Evolutionary conservation across 495 filamentous ascomycete genomes (phyloP).

Genomic region (Neurospora pannonica): DNA sequence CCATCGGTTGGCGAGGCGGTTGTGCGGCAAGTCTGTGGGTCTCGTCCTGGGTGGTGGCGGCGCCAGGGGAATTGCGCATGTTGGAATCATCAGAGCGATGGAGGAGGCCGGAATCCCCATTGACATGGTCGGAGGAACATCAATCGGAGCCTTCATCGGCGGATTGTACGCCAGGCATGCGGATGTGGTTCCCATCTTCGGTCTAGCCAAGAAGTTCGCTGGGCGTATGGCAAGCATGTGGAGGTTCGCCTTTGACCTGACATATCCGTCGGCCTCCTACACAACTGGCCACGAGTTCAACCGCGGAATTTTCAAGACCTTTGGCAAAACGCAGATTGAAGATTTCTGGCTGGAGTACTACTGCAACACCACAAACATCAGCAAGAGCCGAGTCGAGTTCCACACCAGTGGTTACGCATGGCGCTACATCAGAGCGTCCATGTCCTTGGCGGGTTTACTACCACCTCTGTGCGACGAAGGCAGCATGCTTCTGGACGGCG

Average conservation of each 20-base stretch:
- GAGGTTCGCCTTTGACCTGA: conserved; percentile 91
- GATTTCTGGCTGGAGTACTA: conserved; percentile 99
- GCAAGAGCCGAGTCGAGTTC: conserved; percentile 76
- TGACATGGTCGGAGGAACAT: conserved; percentile 92
- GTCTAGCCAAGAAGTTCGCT: conserved; percentile 91
- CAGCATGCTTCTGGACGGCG: conserved; percentile 89
- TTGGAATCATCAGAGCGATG: conserved; percentile 88
- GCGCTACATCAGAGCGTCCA: conserved; percentile 91
- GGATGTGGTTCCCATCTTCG: conserved; percentile 94
- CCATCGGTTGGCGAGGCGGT: conserved; percentile 78
- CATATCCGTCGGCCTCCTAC: conserved; percentile 90
- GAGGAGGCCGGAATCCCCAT: conserved; percentile 96
- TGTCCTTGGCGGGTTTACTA: conserved; percentile 87
- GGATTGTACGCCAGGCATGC: conserved; percentile 93
- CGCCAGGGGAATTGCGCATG: conserved; percentile 79
- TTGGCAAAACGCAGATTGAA: conserved; percentile 92
- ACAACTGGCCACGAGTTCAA: conserved; percentile 99
- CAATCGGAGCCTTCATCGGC: conserved; percentile 95
- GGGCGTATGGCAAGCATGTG: conserved; percentile 96
- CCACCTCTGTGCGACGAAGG: conserved; percentile 95
- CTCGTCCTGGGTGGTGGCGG: conserved; percentile 91
- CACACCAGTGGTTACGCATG: conserved; percentile 94
- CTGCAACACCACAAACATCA: conserved; percentile 98
- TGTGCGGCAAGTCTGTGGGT: conserved; percentile 91
- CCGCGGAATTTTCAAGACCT: conserved; percentile 96